Base-by-base conservation (phyloP, 805 yeast genomes). In the Myxozyma udenii region DNA sequence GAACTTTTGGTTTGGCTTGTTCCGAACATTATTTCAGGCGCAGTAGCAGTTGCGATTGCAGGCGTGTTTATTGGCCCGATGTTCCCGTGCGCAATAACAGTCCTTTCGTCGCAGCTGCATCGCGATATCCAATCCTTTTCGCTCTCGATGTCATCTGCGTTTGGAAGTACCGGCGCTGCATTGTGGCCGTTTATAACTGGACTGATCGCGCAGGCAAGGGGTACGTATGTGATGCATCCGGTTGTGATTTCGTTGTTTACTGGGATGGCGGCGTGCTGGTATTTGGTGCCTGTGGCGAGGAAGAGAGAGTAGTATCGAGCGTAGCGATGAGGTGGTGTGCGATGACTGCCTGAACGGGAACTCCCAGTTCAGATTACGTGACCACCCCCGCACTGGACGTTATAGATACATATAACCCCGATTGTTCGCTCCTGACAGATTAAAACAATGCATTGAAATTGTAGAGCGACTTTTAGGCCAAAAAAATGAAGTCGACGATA, bases 91-190 rank as follows among this genome's bases (percentile, higher is more conserved):
- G 78, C 85, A 0, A 78, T 84, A 41, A 78, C 84, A 11, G 76
- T 83, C 7, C 74, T 87, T 1, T 66, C 84, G 42, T 79, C 79
- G 46, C 69, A 80, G 1, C 65, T 87, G 30, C 95, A 93, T 0
- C 68, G 71, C 23, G 73, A 72, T 36, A 69, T 76, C 45, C 85
- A 84, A 48, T 77, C 84, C 4, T 68, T 79, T 16, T 90, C 89
- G 1, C 75, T 87, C 4, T 88, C 95, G 0, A 71, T 84, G 46
- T 78, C 84, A 21, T 81, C 88, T 49, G 90, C 93, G 0, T 65
- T 87, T 54, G 95, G 95, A 4, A 89, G 91, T 1, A 79, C 83
- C n/a, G 95, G 95, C 0, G 86, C 84, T 18, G 91, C 95, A 0
- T 73, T 79, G 0, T 56, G 86, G n/a, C 93, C 95, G 1, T 83